Conservation (phyloP, 2,329 filamentous ascomycete species). For the Penicillium digitatum region DNA sequence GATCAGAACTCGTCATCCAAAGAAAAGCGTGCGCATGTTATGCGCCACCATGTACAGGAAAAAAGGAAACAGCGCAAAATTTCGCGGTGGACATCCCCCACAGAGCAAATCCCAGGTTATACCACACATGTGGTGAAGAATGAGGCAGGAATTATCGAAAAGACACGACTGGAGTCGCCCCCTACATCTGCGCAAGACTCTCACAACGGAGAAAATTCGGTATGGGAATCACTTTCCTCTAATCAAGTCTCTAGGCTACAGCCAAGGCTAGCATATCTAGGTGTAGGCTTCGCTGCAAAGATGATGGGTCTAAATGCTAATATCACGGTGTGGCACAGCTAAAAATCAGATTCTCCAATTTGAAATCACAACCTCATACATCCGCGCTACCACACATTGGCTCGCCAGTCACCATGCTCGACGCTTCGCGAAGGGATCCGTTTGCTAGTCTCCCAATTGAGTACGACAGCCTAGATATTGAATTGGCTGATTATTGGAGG, state of each 20-base stretch:
- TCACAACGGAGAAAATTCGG: slow-evolving; percentile 15
- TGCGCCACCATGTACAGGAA: slow-evolving; percentile 45
- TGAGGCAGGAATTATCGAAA: slow-evolving; percentile 7
- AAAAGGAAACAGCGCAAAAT: slow-evolving; percentile 36
- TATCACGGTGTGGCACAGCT: slow-evolving; percentile 7
- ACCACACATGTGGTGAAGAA: slow-evolving; percentile 4
- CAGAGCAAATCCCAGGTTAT: slow-evolving; percentile 4
- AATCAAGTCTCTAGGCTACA: neutral
- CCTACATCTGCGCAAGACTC: neutral
- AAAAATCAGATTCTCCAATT: slow-evolving; percentile 12
- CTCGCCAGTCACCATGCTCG: slow-evolving; percentile 27
- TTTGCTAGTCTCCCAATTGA: slow-evolving; percentile 30
- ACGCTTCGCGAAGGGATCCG: slow-evolving; percentile 32
- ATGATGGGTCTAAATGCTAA: slow-evolving; percentile 1
- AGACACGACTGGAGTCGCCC: neutral
- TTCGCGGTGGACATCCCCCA: slow-evolving; percentile 15
- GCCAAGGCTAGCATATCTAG: neutral
- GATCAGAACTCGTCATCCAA: slow-evolving; percentile 40
- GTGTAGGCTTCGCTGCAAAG: neutral
- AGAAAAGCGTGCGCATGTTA: slow-evolving; percentile 44
- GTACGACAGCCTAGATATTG: slow-evolving; percentile 27
- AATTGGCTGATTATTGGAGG: slow-evolving; percentile 37
- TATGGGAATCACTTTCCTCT: slow-evolving; percentile 13
- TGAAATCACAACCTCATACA: slow-evolving; percentile 12
- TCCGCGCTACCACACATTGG: slow-evolving; percentile 7